Evolutionary conservation across 345 rosid genomes (phyloP), one percentile per base, ranked within the genome.

Genomic region (Sisymbrium irio): DNA sequence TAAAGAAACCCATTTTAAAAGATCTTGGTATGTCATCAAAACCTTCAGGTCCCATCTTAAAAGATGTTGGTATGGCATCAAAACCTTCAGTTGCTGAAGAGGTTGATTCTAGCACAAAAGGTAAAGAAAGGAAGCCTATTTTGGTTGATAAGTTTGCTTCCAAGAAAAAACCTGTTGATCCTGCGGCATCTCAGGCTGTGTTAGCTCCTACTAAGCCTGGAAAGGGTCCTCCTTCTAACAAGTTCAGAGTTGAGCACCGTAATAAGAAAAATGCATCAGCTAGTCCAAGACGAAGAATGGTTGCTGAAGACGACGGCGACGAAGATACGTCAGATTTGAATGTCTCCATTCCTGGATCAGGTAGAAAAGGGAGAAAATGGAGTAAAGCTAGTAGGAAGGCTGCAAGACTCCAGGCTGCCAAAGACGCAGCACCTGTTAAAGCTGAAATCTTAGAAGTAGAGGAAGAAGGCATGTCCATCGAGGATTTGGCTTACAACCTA

Each of bases 371-470:
- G 79, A 86, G 99, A 84, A 95, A 91, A 81, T 92, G 97, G 99
- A 95, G 83, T 82, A 95, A 91, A 85, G 99, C 99, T 49, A 86
- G 93, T 65, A 78, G 99, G 81, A 95, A 84, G 83, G 99, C 99
- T 47, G 99, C 88, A 39, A 89, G 85, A 63, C 83, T 89, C 45
- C 92, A 82, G 83, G 99, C 99, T 77, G 99, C 90, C 41, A 88
- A 78, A 78, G 97, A 91, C 10, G 93, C 97, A 14, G 97, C 99
- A 65, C 99, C 99, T 37, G 93, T 95, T 66, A 95, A 85, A 85
- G 97, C 83, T 62, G 99, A 92, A 63, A 95, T 95, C 77, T 85
- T 95, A 50, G 97, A 92, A 87, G 96, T 95, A 54, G 96, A 77
- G 60, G 96, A 95, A 65, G 86, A 84, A 36, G 99, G 97, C 39